Conservation (phyloP, 352 stramenopile genomes). For the Elongisporangium anandrum region DNA sequence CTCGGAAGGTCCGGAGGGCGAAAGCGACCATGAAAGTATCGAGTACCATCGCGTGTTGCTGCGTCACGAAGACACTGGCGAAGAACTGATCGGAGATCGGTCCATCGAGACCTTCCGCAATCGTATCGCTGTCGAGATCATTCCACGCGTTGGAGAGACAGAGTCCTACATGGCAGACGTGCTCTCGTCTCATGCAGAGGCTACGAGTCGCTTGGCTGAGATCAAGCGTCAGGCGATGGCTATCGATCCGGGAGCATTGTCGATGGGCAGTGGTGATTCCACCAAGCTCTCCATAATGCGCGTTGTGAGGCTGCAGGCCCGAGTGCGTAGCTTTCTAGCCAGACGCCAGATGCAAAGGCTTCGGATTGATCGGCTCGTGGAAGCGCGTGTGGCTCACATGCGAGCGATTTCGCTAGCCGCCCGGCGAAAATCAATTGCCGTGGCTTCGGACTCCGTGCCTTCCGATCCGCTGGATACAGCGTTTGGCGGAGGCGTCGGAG, state of each 20-base stretch:
- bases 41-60: constrained; percentile 31
- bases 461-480: constrained; percentile 9
- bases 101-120: neutral
- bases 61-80: constrained; percentile 16
- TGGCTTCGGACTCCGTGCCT: neutral
- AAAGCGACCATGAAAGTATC: constrained; percentile 10
- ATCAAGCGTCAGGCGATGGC: constrained; percentile 25
- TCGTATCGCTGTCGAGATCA: constrained; percentile 23
- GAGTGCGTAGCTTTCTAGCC: constrained; percentile 38
- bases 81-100: constrained; percentile 6
- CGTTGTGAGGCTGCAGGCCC: constrained; percentile 38
- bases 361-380: constrained; percentile 51
- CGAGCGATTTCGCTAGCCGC: neutral
- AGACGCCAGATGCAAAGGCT: constrained; percentile 29
- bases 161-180: constrained; percentile 28
- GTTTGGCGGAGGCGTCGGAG: too few species aligned
- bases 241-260: neutral
- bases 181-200: constrained; percentile 26
- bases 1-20: constrained; percentile 2
- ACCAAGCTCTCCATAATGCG: constrained; percentile 2
- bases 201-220: constrained; percentile 19
- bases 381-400: constrained; percentile 34
- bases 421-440: too few species aligned
- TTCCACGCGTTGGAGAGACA: constrained; percentile 6
- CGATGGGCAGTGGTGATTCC: neutral